phyloP scores from a whole-genome alignment of 2,329 filamentous ascomycete genomes.

The Cytospora chrysosperma region DNA sequence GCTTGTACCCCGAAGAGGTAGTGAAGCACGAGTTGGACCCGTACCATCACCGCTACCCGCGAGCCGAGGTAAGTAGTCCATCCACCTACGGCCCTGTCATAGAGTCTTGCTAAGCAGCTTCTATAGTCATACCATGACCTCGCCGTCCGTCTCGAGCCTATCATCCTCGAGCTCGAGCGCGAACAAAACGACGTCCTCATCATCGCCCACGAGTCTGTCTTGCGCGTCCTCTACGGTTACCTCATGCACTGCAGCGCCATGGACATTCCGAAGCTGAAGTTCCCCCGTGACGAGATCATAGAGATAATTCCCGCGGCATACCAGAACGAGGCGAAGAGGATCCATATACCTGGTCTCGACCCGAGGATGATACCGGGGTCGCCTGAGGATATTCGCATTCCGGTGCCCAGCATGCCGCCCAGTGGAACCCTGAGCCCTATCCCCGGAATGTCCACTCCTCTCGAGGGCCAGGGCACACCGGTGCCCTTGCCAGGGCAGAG shows the following conservation, averaged over 20 bases:
- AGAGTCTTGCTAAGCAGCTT: conserved; percentile 15
- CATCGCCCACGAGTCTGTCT: conserved; percentile 96
- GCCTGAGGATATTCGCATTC: conserved; percentile 78
- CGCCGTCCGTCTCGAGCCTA: conserved; percentile 94
- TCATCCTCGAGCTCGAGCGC: conserved; percentile 94
- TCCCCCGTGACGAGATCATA: conserved; percentile 95
- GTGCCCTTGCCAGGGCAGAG: conserved; percentile 28
- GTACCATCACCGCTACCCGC: conserved; percentile 93
- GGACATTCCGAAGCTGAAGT: conserved; percentile 89
- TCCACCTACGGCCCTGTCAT: conserved; percentile 19
- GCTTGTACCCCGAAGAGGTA: conserved; percentile 85
- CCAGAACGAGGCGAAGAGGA: conserved; percentile 90
- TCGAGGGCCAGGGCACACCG: conserved; percentile 39
- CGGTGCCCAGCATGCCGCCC: conserved; percentile 54
- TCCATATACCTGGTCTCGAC: conserved; percentile 73
- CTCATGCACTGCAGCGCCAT: conserved; percentile 97
- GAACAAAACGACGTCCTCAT: conserved; percentile 98
- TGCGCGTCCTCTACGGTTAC: conserved; percentile 94
- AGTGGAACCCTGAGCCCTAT: conserved; percentile 46
- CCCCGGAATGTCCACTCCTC: conserved; percentile 46
- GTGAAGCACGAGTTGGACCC: conserved; percentile 91
- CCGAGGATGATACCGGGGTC: conserved; percentile 71
- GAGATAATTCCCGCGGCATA: conserved; percentile 98
- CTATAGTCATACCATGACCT: conserved; percentile 92
- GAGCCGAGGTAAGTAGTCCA: conserved; percentile 70